Base-by-base conservation (phyloP, 768 basidiomycete genomes). In the Ramaria rubella region DNA sequence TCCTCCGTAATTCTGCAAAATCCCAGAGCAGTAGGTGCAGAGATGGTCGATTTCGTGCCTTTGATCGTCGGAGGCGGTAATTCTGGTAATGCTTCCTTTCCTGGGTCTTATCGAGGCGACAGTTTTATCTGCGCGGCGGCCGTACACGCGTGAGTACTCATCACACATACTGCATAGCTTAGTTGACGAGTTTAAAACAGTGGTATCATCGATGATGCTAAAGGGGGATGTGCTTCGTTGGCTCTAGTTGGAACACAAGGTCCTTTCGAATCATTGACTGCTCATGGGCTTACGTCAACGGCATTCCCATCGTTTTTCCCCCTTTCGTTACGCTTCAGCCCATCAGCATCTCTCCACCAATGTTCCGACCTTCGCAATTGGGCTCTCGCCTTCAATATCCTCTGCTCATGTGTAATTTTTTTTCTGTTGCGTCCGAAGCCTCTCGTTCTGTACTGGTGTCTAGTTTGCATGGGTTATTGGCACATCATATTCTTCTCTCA, bases 1-100 rank as follows among this genome's bases (percentile, higher is more conserved):
- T 71, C 74, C 46, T 70, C 69, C 23, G 80, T 85, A 43, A 78
- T 84, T 43, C 72, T 91, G 40, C 79, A 83, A 61, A 91, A 92
- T 64, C 81, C 84, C 15, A 76, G 88, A 50, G 80, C 87, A 0
- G 77, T 94, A 24, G 91, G 92, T 23, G 68, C 80, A 49, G 69
- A 81, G 55, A 74, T 84, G 59, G 75, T 85, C 33, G 81, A 79
- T 45, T 88, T 81, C 61, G 77, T 80, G 21, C 89, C 90, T 6
- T 73, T 93, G 23, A 75, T 94, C 46, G 86, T 94, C 1, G 91
- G 92, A n/a, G 92, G 92, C 17, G 89, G 90, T 2, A 90, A 91
- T 69, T 59, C 59, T 0, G 75, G 82, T 46, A 65, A 66, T 38
- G 44, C 33, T 15, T 46, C 49, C 8, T 51, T 50, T 42, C 49